Conservation (phyloP, 2,329 filamentous ascomycete genomes). For the Colletotrichum caudatum region DNA sequence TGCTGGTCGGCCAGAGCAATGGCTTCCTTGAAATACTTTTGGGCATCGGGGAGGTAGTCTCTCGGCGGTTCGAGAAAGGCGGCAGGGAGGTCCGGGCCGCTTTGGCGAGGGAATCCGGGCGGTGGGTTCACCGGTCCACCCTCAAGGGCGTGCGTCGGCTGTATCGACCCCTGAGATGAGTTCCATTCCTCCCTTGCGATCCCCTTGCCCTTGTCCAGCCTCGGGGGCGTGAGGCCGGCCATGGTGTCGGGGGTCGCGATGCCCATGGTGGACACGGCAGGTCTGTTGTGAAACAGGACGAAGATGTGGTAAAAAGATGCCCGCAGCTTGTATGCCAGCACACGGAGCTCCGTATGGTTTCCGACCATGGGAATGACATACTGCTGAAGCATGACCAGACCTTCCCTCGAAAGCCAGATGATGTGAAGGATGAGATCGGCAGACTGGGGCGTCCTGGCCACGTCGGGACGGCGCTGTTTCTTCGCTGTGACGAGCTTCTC, state of each 20-base stretch:
- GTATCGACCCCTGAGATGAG: slow-evolving; percentile 58
- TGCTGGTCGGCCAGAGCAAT: slow-evolving; percentile 78
- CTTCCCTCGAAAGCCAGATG: slow-evolving; percentile 94
- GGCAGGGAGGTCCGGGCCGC: slow-evolving; percentile 50
- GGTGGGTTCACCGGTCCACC: slow-evolving; percentile 70
- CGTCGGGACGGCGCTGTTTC: slow-evolving; percentile 85
- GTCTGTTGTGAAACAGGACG: slow-evolving; percentile 94
- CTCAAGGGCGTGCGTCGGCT: slow-evolving; percentile 64
- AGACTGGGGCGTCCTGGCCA: slow-evolving; percentile 80
- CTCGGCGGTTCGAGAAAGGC: slow-evolving; percentile 81
- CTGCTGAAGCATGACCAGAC: slow-evolving; percentile 85
- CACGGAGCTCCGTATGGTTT: slow-evolving; percentile 84
- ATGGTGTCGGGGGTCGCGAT: slow-evolving; percentile 62
- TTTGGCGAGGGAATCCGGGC: slow-evolving; percentile 62
- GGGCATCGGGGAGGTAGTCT: slow-evolving; percentile 86
- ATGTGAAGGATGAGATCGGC: slow-evolving; percentile 89
- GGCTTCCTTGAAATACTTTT: slow-evolving; percentile 83
- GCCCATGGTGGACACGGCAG: slow-evolving; percentile 75
- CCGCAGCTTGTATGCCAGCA: slow-evolving; percentile 89
- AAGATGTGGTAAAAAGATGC: slow-evolving; percentile 98
- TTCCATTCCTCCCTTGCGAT: slow-evolving; percentile 59
- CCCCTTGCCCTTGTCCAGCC: slow-evolving; percentile 62
- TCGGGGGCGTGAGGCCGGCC: slow-evolving; percentile 52
- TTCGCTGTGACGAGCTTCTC: slow-evolving; percentile 85
- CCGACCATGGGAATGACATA: slow-evolving; percentile 89